phyloP scores from a whole-genome alignment of 805 yeast genomes.

The Millerago galiae region DNA sequence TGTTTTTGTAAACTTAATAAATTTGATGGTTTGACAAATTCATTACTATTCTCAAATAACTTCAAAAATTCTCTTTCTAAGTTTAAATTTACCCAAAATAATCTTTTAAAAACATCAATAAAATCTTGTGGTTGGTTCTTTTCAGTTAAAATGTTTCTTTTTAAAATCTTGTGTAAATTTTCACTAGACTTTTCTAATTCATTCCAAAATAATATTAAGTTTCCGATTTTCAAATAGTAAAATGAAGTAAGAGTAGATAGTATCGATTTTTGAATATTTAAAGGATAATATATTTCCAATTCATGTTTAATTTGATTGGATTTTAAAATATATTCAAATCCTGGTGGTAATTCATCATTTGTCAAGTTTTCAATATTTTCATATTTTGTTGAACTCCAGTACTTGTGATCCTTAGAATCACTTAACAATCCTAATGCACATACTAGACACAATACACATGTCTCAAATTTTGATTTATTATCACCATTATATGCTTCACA shows the following conservation, averaged over 20 bases:
- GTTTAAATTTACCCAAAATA: slow-evolving; percentile 2
- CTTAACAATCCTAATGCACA: slow-evolving; percentile 2
- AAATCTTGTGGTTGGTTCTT: background rate
- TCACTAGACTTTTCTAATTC: background rate
- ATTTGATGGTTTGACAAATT: background rate
- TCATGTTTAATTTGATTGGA: background rate
- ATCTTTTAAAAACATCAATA: slow-evolving; percentile 1
- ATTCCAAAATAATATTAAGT: slow-evolving; percentile 3
- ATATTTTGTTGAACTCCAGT: background rate
- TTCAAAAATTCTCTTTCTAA: background rate
- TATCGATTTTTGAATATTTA: background rate
- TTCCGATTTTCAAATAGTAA: slow-evolving; percentile 4
- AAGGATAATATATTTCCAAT: background rate
- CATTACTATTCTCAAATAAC: background rate
- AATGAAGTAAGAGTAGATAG: background rate
- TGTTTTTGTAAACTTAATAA: background rate
- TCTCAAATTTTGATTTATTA: background rate
- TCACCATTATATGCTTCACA: background rate
- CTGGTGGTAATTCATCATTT: slow-evolving; percentile 1
- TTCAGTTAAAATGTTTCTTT: background rate
- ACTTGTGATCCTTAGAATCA: background rate
- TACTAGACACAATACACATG: background rate
- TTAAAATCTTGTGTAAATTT: background rate
- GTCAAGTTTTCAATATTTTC: background rate
- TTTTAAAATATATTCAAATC: background rate